Base-by-base conservation (phyloP, 768 basidiomycete genomes). In the Russula sp. region DNA sequence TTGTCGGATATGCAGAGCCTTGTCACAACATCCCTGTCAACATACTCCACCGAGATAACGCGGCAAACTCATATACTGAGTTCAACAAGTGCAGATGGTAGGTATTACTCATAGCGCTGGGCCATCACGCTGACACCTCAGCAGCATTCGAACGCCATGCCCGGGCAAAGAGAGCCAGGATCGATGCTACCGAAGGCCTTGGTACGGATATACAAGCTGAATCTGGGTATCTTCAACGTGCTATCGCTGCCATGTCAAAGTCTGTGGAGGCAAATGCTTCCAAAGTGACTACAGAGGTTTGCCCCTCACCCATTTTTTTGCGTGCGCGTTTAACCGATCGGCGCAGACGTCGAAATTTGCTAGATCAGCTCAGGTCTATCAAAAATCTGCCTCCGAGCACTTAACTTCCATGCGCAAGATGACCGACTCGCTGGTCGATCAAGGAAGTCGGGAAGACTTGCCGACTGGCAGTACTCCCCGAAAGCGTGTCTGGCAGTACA, bases 381-480 rank as follows among this genome's bases (percentile, higher is more conserved):
- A 79, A 64, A 75, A 73, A 32, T 70, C 75, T 18, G 75, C 81
- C 1, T 72, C 72, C 10, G 72, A 73, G 11, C 77, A 82, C 35
- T 71, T 93, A 6, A 70, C 77, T 5, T 72, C 77, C 5, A 71
- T 89, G 22, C 80, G 81, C 49, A 75, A 79, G 22, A 80, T 81
- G 1, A 80, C 80, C 2, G 76, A 79, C 35, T 73, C 77, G 14
- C 74, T 92, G 22, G 71, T 78, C 7, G 80, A 84, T 34, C 77
- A 84, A 59, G 89, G 85, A 9, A 77, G 81, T 8, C 80, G 76
- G 60, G 83, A 84, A 59, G 91, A 93, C 69, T 70, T 75, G 22
- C 75, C 88, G 1, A 89, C 86, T 14, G 91, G 91, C 6, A 75
- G 75, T 58, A 94, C 91, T 3, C 92, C 92, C 40, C 83, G 82